Base-by-base conservation (phyloP, 306 rosid species). In the Quercus glauca region DNA sequence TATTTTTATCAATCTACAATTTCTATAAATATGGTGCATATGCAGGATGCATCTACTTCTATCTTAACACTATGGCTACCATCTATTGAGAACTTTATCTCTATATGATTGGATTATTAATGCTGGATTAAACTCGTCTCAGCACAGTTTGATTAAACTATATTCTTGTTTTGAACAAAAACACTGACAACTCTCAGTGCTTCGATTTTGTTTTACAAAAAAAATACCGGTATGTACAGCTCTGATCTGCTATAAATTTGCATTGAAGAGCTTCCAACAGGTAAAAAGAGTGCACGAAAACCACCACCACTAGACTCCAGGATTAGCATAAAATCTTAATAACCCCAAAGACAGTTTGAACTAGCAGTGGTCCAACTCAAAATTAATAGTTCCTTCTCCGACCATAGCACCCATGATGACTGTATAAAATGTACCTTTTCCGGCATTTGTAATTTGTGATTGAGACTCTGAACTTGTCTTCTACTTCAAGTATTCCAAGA, bases 401-500 rank as follows among this genome's bases (percentile, higher is more conserved):
- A 74, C 55, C 79, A 53, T 79, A 81, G 86, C 86, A 53, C 79
- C 79, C 61, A 17, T 43, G 57, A 65, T 35, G 75, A 59, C 69
- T 69, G 41, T 57, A 7, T 73, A 73, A 33, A 58, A 15, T 57
- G 19, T 28, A 68, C 58, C 56, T 60, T 72, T 78, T 73, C 80
- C 76, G 73, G 81, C 68, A 67, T 67, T 52, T 59, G 69, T 73
- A 69, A 73, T 67, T 57, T 20, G 78, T 81, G 57, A 80, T 49
- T 64, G 5, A 12, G 76, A 43, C 83, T 83, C 75, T 25, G 52
- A 74, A 63, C 60, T 33, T 6, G 81, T 51, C 35, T 83, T 77
- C 84, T 90, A 90, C 76, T 87, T 95, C 71, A 92, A 76, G 90
- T 90, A 95, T 67, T 92, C 97, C 73, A 91, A 59, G 45, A 90